These are phyloP conservation scores for Byssothecium circinans DNA, from an alignment of 2,329 filamentous ascomycete species.

Conservation along the genomic window DNA sequence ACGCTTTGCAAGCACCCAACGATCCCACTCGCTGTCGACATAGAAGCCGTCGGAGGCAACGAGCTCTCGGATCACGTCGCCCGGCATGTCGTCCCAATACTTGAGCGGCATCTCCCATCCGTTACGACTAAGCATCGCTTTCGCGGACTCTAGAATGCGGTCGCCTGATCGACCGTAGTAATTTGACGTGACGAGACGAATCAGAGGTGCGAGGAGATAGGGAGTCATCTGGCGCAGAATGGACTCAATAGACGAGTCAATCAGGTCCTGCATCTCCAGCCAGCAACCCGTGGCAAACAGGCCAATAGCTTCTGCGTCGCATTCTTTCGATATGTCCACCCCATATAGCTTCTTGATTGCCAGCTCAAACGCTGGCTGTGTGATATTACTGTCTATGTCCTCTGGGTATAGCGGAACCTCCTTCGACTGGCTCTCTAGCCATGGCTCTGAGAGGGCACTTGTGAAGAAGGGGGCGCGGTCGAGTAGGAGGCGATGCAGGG, in stretches of 20 bases:
- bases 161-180: conserved; percentile 60
- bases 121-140: conserved; percentile 60
- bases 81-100: conserved; percentile 61
- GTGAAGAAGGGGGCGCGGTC: conserved; percentile 60
- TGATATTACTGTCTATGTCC: conserved; percentile 58
- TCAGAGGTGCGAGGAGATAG: conserved; percentile 51
- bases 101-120: conserved; percentile 59
- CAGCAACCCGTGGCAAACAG: conserved; percentile 60
- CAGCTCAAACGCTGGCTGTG: conserved; percentile 56
- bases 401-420: conserved; percentile 57
- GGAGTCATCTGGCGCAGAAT: conserved; percentile 59
- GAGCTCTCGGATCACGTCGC: conserved; percentile 60
- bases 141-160: conserved; percentile 58
- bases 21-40: conserved; percentile 59
- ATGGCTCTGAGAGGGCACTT: conserved; percentile 57
- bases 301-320: conserved; percentile 56
- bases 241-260: conserved; percentile 56
- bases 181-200: conserved; percentile 57
- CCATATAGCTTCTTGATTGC: conserved; percentile 59
- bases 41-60: conserved; percentile 63
- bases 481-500: conserved; percentile 57
- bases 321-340: conserved; percentile 51
- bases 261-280: conserved; percentile 60
- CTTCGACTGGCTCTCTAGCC: conserved; percentile 56
- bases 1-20: conserved; percentile 59